Percentiles rank a stretch among this genome's conserved stretches.
Conservation (phyloP, 805 yeast genomes). For the Pichia cephalocereana region DNA sequence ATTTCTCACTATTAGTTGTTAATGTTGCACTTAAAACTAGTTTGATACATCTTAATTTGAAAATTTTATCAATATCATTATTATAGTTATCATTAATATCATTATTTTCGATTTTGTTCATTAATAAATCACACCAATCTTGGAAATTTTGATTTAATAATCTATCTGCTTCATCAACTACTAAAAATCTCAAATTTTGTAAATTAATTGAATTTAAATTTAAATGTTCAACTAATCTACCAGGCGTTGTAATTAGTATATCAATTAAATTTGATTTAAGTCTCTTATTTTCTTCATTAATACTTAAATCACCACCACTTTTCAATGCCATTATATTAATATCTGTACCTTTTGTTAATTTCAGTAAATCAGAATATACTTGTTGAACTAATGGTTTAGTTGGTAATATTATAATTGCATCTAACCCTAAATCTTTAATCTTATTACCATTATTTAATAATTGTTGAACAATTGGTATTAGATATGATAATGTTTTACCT, state of each 20-base stretch:
- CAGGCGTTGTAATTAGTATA: constrained; percentile 65
- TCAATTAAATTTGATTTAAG: constrained; percentile 45
- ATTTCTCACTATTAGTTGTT: constrained; percentile 84
- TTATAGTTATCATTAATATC: constrained; percentile 15
- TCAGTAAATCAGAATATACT: constrained; percentile 56
- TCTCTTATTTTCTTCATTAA: constrained; percentile 53
- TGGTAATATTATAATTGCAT: constrained; percentile 80
- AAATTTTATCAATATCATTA: constrained; percentile 21
- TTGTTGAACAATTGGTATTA: constrained; percentile 71
- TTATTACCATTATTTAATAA: background rate
- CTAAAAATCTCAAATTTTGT: constrained; percentile 47
- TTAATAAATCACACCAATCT: constrained; percentile 70
- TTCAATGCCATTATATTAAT: constrained; percentile 55
- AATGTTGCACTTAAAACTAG: constrained; percentile 88
- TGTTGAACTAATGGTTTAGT: constrained; percentile 82
- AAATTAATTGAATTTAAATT: constrained; percentile 34
- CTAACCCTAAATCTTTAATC: constrained; percentile 38
- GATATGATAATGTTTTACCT: constrained; percentile 88
- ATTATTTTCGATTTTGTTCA: constrained; percentile 30
- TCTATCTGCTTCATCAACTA: constrained; percentile 78
- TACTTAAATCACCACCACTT: constrained; percentile 33
- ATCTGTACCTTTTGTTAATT: constrained; percentile 57
- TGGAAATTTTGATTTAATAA: constrained; percentile 83
- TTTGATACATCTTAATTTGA: constrained; percentile 39
- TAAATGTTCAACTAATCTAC: constrained; percentile 74